These are phyloP conservation scores for Pichia terricola DNA, from an alignment of 1,139 yeast species.

Conservation along the genomic window DNA sequence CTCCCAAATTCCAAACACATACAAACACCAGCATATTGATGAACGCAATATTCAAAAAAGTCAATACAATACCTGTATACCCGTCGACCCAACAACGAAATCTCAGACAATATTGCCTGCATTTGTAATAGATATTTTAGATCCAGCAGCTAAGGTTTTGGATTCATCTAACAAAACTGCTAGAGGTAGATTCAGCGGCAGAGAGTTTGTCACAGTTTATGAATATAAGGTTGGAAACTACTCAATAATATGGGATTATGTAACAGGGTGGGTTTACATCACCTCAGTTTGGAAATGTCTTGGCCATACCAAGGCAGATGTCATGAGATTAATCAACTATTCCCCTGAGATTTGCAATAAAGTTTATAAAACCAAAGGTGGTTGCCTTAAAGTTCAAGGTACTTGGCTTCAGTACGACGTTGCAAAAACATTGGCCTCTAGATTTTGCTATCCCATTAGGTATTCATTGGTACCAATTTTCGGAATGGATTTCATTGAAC, in stretches of 20 bases:
- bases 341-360: slow-evolving; percentile 48
- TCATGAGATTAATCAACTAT: slow-evolving; percentile 63
- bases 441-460: slow-evolving; percentile 73
- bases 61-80: not conserved
- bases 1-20: not conserved
- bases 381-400: slow-evolving; percentile 87
- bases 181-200: not conserved
- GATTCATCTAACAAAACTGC: too few species aligned
- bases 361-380: slow-evolving; percentile 78
- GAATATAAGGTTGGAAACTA: slow-evolving; percentile 58
- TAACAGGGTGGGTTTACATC: slow-evolving; percentile 79
- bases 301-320: slow-evolving; percentile 65
- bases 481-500: slow-evolving; percentile 62
- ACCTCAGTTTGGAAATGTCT: slow-evolving; percentile 90
- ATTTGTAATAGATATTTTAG: too few species aligned
- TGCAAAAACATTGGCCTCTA: slow-evolving; percentile 58
- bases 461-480: slow-evolving; percentile 71
- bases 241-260: slow-evolving; percentile 83
- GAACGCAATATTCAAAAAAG: not conserved
- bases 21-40: not conserved
- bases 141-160: too few species aligned
- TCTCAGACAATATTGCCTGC: too few species aligned
- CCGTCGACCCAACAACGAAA: not conserved
- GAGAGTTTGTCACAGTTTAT: slow-evolving; percentile 54
- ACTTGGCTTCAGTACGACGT: slow-evolving; percentile 80